Evolutionary conservation across 257 asterid species (phyloP), one percentile per base, ranked within the genome.

Genomic region (Craterostigma plantagineum): DNA sequence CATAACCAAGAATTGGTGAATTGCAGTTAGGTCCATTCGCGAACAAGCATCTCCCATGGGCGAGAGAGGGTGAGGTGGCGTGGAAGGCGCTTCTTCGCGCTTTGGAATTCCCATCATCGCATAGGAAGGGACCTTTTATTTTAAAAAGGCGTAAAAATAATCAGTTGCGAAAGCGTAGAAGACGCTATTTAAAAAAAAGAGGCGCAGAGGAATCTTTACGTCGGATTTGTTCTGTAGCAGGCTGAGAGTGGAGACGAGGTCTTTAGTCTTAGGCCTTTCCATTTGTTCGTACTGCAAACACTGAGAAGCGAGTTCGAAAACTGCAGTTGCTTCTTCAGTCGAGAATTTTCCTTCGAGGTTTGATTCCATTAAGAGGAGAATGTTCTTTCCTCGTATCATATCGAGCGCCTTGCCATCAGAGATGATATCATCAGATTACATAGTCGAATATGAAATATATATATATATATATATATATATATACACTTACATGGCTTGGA

Each of bases 271-370:
- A 45, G 98, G 98, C 42, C 95, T 85, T 63, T 87, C 98, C 70
- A 90, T 73, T 45, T 95, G 95, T 64, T 87, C 98, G 51, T 82
- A 79, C 63, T 87, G 92, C 66, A 87, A 63, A 66, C 98, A 82
- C 61, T 65, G 77, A 9, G 98, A 87, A 55, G 98, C 93, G 55
- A 87, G 95, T 55, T 77, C 93, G 54, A 87, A 79, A 46, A 87
- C 98, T 12, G 66, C 77, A 0, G 95, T 87, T 36, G 98, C 98
- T 77, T 87, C 98, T 69, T 82, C 98, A 38, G 76, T 65, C 47
- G 85, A 79, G 71, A 79, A 87, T 63, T 82, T 82, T n/a, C 95
- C 95, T 73, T 87, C 98, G 65, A 87, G 68, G 68, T 87, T 95
- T 42, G 98, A 87, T 59, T 87, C 98, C 91, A 82, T 87, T 51